phyloP scores from a whole-genome alignment of 345 rosid genomes.

The Pistacia vera region DNA sequence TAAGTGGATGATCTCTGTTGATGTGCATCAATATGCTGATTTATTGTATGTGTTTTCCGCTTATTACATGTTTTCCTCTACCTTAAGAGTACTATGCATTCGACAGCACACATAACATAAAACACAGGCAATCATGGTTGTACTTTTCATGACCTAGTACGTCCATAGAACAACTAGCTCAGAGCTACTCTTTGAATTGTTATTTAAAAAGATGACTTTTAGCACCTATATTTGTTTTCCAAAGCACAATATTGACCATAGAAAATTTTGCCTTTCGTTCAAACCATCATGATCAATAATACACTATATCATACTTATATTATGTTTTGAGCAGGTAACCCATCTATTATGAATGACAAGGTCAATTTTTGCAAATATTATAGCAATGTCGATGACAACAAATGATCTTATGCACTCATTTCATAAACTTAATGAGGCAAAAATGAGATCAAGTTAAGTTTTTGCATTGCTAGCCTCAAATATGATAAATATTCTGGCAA shows the following conservation, averaged over 20 bases:
- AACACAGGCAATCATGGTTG: neutral
- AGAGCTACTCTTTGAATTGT: neutral
- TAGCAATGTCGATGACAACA: neutral
- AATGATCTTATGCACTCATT: neutral
- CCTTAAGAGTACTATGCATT: neutral
- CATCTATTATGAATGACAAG: neutral
- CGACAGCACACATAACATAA: neutral
- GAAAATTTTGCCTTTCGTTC: neutral
- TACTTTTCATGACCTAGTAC: neutral
- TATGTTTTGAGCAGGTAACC: neutral
- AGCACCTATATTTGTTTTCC: neutral
- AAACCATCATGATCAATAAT: neutral
- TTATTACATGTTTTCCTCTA: neutral
- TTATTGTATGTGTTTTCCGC: neutral
- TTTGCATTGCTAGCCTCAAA: neutral
- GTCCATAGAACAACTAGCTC: neutral
- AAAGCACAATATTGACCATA: neutral
- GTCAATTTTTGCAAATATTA: neutral
- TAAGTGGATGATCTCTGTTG: neutral
- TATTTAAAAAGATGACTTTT: neutral
- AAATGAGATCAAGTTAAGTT: neutral
- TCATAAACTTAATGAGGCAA: neutral
- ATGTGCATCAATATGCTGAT: neutral
- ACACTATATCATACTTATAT: neutral
- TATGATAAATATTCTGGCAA: neutral